phyloP scores from a whole-genome alignment of 2,329 filamentous ascomycete species.

The Grosmannia huntii region DNA sequence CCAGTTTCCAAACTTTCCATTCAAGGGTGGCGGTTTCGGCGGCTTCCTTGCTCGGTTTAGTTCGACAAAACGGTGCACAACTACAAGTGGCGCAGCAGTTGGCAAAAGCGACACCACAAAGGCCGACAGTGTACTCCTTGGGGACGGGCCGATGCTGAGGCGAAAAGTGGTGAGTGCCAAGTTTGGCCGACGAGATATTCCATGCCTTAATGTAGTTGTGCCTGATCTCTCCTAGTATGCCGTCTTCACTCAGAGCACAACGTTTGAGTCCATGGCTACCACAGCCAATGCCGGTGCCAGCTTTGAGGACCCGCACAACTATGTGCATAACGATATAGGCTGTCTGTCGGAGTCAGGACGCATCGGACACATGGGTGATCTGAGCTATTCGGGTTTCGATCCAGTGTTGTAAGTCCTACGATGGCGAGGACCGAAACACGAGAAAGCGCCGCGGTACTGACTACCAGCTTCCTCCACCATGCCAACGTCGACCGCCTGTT shows the following conservation, averaged over 20 bases:
- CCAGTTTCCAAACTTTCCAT: slow-evolving; percentile 31
- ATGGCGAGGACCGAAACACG: background rate
- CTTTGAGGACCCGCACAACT: slow-evolving; percentile 31
- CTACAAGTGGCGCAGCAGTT: slow-evolving; percentile 21
- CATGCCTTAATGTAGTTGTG: too few species aligned
- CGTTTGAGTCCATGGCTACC: slow-evolving; percentile 28
- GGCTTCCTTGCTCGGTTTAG: slow-evolving; percentile 17
- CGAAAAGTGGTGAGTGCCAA: slow-evolving; percentile 14
- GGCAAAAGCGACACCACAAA: slow-evolving; percentile 23
- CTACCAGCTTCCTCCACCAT: slow-evolving; percentile 22
- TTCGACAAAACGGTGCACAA: slow-evolving; percentile 27
- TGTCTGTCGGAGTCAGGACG: slow-evolving; percentile 17
- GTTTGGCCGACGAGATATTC: background rate
- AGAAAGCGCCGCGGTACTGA: background rate
- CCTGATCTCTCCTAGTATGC: slow-evolving; percentile 23
- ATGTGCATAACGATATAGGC: slow-evolving; percentile 27
- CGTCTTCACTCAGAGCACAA: slow-evolving; percentile 24
- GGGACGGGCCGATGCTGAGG: slow-evolving; percentile 16
- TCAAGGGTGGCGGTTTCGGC: slow-evolving; percentile 17
- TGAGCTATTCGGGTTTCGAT: slow-evolving; percentile 31
- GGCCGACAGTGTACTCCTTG: slow-evolving; percentile 12
- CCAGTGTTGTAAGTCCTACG: slow-evolving; percentile 29
- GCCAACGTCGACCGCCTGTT: slow-evolving; percentile 49
- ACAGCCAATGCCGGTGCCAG: slow-evolving; percentile 23
- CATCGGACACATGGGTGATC: slow-evolving; percentile 20